Evolutionary conservation across 2,329 filamentous ascomycete genomes (phyloP).

Genomic region (Fusarium sambucinum): DNA sequence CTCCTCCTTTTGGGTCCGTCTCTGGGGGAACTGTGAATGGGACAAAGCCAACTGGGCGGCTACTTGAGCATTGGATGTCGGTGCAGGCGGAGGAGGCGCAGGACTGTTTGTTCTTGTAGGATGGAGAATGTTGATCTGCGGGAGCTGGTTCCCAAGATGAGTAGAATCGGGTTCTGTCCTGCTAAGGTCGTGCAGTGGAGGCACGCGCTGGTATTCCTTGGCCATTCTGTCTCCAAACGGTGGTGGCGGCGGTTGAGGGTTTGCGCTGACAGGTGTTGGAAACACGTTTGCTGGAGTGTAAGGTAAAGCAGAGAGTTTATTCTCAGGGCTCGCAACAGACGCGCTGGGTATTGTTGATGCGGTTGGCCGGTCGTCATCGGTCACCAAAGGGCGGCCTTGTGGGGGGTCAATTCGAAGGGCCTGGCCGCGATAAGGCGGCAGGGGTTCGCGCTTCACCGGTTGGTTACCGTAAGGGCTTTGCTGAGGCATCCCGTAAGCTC

Average conservation of each 20-base stretch:
- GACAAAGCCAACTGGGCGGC: constrained; percentile 71
- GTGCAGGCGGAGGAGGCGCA: constrained; percentile 54
- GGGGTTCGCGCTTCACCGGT: constrained; percentile 65
- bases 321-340: constrained; percentile 69
- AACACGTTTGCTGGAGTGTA: constrained; percentile 68
- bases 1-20: constrained; percentile 83
- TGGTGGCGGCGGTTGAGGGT: constrained; percentile 56
- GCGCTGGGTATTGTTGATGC: constrained; percentile 70
- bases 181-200: constrained; percentile 70
- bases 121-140: constrained; percentile 69
- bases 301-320: constrained; percentile 70
- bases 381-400: constrained; percentile 66
- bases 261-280: constrained; percentile 73
- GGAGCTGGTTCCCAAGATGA: constrained; percentile 64
- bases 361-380: constrained; percentile 70
- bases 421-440: constrained; percentile 72
- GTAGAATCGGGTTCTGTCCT: constrained; percentile 67
- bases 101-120: constrained; percentile 64
- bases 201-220: constrained; percentile 71
- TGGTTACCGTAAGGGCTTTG: constrained; percentile 55
- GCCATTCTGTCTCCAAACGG: constrained; percentile 63
- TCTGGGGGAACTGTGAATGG: constrained; percentile 63
- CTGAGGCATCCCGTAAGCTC: constrained; percentile 72
- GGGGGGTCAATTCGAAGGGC: constrained; percentile 72
- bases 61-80: constrained; percentile 62